Evolutionary conservation across 805 yeast genomes (phyloP).

Genomic region (Cyberlindnera xylosilytica): DNA sequence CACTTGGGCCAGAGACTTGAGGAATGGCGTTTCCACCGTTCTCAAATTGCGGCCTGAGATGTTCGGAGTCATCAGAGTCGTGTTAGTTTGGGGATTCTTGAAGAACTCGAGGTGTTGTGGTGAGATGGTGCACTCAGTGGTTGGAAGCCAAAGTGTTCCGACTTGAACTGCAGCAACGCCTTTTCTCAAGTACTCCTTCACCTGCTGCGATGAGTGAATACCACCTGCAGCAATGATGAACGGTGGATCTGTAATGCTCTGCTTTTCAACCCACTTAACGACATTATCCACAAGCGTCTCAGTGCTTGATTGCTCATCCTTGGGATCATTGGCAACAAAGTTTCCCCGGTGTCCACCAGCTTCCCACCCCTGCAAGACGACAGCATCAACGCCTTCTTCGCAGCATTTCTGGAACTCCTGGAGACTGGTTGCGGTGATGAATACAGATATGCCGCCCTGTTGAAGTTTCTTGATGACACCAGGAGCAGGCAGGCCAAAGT

Average conservation of each 20-base stretch:
- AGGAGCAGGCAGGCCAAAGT: conserved; percentile 45
- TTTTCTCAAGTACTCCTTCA: conserved; percentile 30
- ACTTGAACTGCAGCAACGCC: conserved; percentile 56
- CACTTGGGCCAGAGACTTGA: conserved; percentile 12
- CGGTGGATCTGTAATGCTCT: conserved; percentile 12
- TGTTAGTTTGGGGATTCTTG: conserved; percentile 18
- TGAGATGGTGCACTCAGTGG: conserved; percentile 19
- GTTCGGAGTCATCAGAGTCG: conserved; percentile 28
- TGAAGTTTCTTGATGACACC: conserved; percentile 34
- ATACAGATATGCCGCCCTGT: conserved; percentile 36
- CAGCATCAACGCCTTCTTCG: conserved; percentile 41
- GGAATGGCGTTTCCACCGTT: conserved; percentile 25
- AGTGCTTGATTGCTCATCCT: conserved; percentile 35
- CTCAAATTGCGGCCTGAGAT: conserved; percentile 27
- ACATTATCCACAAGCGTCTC: conserved; percentile 24
- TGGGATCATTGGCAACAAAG: conserved; percentile 33
- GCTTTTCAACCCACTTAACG: conserved; percentile 18
- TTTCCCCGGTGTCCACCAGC: conserved; percentile 68
- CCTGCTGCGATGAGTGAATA: conserved; percentile 33
- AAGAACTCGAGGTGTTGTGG: conserved; percentile 13
- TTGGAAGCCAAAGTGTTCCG: conserved; percentile 47
- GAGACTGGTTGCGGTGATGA: conserved; percentile 46
- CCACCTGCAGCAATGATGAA: conserved; percentile 54
- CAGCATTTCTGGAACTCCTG: conserved; percentile 37
- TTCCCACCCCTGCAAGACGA: conserved; percentile 55